A percentile compares a stretch with the other conserved stretches of the same genome.
phyloP scores from a whole-genome alignment of 306 rosid species.

The Cicer yamashitae region DNA sequence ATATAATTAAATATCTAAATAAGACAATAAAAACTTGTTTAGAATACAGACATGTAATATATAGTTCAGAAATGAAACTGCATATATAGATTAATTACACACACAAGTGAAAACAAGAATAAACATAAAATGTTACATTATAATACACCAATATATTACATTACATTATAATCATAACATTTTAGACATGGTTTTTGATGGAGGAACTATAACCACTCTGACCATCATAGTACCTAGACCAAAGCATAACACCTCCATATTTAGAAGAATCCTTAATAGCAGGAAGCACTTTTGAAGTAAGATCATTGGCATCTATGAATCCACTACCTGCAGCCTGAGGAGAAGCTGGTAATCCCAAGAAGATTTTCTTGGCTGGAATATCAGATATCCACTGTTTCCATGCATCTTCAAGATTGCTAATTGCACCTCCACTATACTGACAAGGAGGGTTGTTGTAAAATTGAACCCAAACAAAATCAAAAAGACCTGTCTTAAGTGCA shows the following conservation, averaged over 20 bases:
- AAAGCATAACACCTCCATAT: slow-evolving; percentile 53
- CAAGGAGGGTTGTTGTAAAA: slow-evolving; percentile 57
- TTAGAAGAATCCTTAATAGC: slow-evolving; percentile 47
- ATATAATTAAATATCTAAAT: no score
- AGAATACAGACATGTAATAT: no score
- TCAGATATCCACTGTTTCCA: slow-evolving; percentile 52
- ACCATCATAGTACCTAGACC: slow-evolving; percentile 52
- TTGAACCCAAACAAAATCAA: slow-evolving; percentile 53
- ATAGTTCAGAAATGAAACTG: not conserved
- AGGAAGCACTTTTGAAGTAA: slow-evolving; percentile 53
- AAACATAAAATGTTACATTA: not conserved
- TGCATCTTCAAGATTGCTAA: slow-evolving; percentile 46
- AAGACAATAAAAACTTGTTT: not conserved
- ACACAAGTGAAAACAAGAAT: slow-evolving; percentile 1
- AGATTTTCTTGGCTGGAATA: slow-evolving; percentile 49
- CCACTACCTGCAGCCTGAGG: slow-evolving; percentile 52
- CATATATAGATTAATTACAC: not conserved
- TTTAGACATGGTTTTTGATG: slow-evolving; percentile 46
- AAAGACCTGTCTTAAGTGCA: slow-evolving; percentile 50
- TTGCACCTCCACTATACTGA: slow-evolving; percentile 35
- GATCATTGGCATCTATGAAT: slow-evolving; percentile 46
- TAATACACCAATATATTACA: not conserved
- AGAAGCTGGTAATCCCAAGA: slow-evolving; percentile 54
- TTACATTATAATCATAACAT: not conserved
- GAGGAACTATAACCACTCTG: slow-evolving; percentile 50